phyloP scores from a whole-genome alignment of 2,329 filamentous ascomycete genomes.

The Trichophyton verrucosum region DNA sequence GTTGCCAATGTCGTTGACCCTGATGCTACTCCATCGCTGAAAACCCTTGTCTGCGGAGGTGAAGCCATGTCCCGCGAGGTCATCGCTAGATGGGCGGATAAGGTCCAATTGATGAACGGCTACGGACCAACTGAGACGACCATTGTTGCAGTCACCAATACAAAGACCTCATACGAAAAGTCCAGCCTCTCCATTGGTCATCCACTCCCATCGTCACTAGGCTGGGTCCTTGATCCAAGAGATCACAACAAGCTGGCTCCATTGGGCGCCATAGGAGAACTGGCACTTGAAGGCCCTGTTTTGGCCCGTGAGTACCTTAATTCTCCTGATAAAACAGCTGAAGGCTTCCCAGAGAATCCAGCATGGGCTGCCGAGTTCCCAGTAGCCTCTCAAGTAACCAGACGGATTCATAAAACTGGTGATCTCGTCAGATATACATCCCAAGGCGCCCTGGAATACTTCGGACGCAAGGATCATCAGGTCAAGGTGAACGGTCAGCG shows the following conservation, averaged over 20 bases:
- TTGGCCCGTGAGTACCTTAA: constrained; percentile 12
- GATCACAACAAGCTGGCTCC: constrained; percentile 11
- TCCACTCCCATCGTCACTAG: constrained; percentile 4
- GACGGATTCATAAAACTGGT: constrained; percentile 12
- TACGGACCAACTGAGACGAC: constrained; percentile 63
- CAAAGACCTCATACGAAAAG: constrained; percentile 8
- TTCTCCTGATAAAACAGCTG: constrained; percentile 8
- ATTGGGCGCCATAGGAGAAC: constrained; percentile 11
- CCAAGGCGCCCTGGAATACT: constrained; percentile 24
- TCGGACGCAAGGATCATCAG: constrained; percentile 53
- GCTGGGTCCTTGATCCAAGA: constrained; percentile 11
- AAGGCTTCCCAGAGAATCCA: constrained; percentile 10
- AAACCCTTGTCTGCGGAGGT: constrained; percentile 68
- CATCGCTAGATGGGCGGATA: constrained; percentile 53
- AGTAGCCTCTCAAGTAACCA: background rate
- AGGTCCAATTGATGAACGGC: constrained; percentile 55
- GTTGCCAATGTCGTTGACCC: constrained; percentile 64
- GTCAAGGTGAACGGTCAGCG: constrained; percentile 55
- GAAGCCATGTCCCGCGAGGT: constrained; percentile 66
- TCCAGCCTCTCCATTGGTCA: constrained; percentile 10
- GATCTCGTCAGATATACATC: constrained; percentile 19
- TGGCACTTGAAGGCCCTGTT: constrained; percentile 10
- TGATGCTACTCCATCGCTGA: constrained; percentile 52
- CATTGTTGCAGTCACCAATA: constrained; percentile 8
- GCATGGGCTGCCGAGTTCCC: constrained; percentile 9